phyloP scores from a whole-genome alignment of 2,329 filamentous ascomycete species.

The Colletotrichum viniferum region DNA sequence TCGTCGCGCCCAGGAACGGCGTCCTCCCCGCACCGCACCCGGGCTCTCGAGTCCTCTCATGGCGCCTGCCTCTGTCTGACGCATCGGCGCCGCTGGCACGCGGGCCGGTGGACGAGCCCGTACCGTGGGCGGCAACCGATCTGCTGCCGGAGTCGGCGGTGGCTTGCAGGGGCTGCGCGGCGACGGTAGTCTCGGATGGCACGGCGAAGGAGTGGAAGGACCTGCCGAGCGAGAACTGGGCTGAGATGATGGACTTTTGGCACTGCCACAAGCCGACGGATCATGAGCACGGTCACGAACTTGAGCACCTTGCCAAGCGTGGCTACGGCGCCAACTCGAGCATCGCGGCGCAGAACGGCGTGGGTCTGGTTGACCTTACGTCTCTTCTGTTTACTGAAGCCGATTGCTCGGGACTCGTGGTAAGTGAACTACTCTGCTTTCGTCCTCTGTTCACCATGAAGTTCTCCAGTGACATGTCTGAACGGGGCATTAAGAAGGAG shows the following conservation, averaged over 20 bases:
- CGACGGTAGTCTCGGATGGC: slow-evolving; percentile 40
- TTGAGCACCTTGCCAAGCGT: slow-evolving; percentile 61
- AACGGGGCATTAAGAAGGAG: slow-evolving; percentile 65
- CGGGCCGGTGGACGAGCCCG: slow-evolving; percentile 32
- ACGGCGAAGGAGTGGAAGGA: slow-evolving; percentile 77
- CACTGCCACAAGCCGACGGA: slow-evolving; percentile 93
- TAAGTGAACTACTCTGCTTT: slow-evolving; percentile 32
- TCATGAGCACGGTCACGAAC: slow-evolving; percentile 41
- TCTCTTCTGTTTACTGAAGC: slow-evolving; percentile 72
- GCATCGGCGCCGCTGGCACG: slow-evolving; percentile 18
- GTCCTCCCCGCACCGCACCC: slow-evolving; percentile 40
- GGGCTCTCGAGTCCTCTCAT: slow-evolving; percentile 40
- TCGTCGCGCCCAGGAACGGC: slow-evolving; percentile 28
- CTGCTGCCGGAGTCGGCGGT: slow-evolving; percentile 46
- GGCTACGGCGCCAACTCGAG: slow-evolving; percentile 85
- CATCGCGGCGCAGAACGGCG: slow-evolving; percentile 67
- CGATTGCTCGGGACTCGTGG: slow-evolving; percentile 61
- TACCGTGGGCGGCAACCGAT: slow-evolving; percentile 62
- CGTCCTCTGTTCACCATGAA: slow-evolving; percentile 8
- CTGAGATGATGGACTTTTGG: slow-evolving; percentile 99
- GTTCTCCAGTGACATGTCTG: neutral
- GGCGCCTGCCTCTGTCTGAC: slow-evolving; percentile 53
- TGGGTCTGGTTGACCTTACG: slow-evolving; percentile 81
- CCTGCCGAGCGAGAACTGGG: slow-evolving; percentile 95
- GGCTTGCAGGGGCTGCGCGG: slow-evolving; percentile 44